Evolutionary conservation across 192 early-diverging fungal species (phyloP).

Genomic region (Backusella luteola): DNA sequence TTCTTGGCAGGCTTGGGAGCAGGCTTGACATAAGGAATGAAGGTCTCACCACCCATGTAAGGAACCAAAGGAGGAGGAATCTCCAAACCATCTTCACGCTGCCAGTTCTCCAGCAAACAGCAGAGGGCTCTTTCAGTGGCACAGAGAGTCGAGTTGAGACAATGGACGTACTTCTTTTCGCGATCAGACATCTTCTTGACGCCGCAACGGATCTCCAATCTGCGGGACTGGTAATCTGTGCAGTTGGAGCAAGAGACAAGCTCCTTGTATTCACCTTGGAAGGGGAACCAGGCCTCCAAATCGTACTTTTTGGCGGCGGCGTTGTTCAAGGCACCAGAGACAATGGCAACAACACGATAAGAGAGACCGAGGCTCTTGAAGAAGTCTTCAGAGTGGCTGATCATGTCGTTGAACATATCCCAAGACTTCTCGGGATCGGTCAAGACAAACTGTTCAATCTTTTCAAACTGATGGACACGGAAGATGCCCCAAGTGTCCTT

Average conservation of each 20-base stretch:
- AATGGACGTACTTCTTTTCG: conserved; percentile 95
- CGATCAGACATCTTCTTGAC: conserved; percentile 95
- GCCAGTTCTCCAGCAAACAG: conserved; percentile 94
- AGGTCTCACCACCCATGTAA: conserved; percentile 92
- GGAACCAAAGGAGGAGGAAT: conserved; percentile 83
- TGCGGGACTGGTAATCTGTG: conserved; percentile 96
- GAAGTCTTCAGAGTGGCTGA: conserved; percentile 87
- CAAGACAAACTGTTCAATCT: conserved; percentile 98
- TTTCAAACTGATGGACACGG: conserved; percentile 99
- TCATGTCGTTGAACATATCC: conserved; percentile 99
- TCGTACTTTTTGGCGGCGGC: conserved; percentile 99
- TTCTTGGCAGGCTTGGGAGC: conserved; percentile 26
- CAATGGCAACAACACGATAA: conserved; percentile 94
- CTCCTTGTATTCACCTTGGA: conserved; percentile 97
- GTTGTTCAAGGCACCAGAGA: conserved; percentile 97
- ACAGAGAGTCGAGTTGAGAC: conserved; percentile 95
- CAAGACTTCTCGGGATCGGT: conserved; percentile 97
- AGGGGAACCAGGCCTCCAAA: conserved; percentile 99
- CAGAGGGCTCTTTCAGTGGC: conserved; percentile 96
- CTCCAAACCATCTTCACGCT: conserved; percentile 87
- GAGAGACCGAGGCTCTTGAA: conserved; percentile 93
- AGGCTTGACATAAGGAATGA: conserved; percentile 80
- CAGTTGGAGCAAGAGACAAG: conserved; percentile 99
- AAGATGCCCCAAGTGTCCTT: conserved; percentile 99
- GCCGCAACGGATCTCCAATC: conserved; percentile 93